phyloP scores from a whole-genome alignment of 371 early-diverging fungal genomes.

The Rhizopus microsporus region DNA sequence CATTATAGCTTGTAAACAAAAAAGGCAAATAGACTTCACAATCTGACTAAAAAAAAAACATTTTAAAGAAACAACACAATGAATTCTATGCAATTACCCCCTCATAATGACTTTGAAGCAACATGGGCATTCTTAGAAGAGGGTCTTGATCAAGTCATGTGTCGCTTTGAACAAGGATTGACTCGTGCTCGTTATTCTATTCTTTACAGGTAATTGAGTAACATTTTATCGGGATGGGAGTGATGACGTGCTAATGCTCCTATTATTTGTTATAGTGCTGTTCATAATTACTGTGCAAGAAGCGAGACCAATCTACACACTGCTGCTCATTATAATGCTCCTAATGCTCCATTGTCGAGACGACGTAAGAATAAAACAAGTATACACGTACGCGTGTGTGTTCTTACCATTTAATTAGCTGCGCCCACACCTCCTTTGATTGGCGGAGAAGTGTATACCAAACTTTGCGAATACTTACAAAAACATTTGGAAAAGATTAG shows the following conservation, averaged over 20 bases:
- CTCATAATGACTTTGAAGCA: constrained; percentile 56
- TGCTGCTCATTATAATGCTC: constrained; percentile 4
- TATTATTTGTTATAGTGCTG: constrained; percentile 54
- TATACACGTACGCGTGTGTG: neutral
- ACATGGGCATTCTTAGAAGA: constrained; percentile 80
- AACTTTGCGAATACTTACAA: constrained; percentile 74
- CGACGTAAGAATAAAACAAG: constrained; percentile 21
- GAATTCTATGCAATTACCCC: constrained; percentile 38
- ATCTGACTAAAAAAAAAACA: neutral
- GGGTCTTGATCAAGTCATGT: constrained; percentile 84
- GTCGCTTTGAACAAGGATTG: constrained; percentile 74
- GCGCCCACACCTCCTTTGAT: constrained; percentile 72
- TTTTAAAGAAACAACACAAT: constrained; percentile 8
- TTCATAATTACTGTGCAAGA: constrained; percentile 83
- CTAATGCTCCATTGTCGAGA: constrained; percentile 28
- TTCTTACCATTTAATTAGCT: constrained; percentile 1
- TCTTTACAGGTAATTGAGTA: constrained; percentile 79
- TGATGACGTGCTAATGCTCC: neutral
- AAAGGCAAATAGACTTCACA: no score
- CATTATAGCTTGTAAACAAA: no score
- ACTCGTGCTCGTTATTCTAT: constrained; percentile 77
- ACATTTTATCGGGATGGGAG: neutral
- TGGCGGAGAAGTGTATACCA: constrained; percentile 84
- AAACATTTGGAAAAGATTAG: constrained; percentile 63
- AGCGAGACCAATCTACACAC: constrained; percentile 30